Conservation (phyloP, 1,284 basidiomycete species). For the Trichosporon inkin region DNA sequence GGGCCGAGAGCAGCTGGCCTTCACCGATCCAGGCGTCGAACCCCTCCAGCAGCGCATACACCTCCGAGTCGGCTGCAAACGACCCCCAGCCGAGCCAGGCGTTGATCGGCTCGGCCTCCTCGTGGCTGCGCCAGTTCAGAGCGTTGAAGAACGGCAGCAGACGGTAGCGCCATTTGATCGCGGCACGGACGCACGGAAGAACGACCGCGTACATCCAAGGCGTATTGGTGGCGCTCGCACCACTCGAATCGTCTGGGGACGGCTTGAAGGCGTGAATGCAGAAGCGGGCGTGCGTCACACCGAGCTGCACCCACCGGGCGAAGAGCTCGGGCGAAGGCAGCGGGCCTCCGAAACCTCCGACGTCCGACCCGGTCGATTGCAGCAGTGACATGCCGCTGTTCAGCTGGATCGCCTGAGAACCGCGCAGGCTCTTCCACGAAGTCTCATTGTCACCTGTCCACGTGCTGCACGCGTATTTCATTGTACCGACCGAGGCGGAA, state of each 20-base stretch:
- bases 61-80: constrained; percentile 47
- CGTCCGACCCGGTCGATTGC: constrained; percentile 45
- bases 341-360: constrained; percentile 52
- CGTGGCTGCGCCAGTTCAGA: constrained; percentile 51
- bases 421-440: constrained; percentile 51
- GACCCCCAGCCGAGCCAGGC: constrained; percentile 49
- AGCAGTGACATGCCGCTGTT: constrained; percentile 49
- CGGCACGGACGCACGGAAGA: constrained; percentile 44
- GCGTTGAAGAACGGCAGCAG: constrained; percentile 47
- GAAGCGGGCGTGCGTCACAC: constrained; percentile 48
- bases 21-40: constrained; percentile 53
- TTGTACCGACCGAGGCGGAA: constrained; percentile 51
- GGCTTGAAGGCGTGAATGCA: constrained; percentile 53
- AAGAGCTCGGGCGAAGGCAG: constrained; percentile 51
- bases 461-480: constrained; percentile 50
- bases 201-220: constrained; percentile 54
- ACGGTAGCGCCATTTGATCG: constrained; percentile 52
- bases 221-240: constrained; percentile 47
- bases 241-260: constrained; percentile 43
- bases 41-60: constrained; percentile 49
- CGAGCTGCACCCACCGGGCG: constrained; percentile 52
- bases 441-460: constrained; percentile 52
- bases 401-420: constrained; percentile 44
- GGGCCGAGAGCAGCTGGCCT: constrained; percentile 46
- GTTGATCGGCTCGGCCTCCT: constrained; percentile 47